A percentile compares a stretch with the other conserved stretches of the same genome.
Conservation (phyloP, 2,329 filamentous ascomycete species). For the Macrophomina tecta region DNA sequence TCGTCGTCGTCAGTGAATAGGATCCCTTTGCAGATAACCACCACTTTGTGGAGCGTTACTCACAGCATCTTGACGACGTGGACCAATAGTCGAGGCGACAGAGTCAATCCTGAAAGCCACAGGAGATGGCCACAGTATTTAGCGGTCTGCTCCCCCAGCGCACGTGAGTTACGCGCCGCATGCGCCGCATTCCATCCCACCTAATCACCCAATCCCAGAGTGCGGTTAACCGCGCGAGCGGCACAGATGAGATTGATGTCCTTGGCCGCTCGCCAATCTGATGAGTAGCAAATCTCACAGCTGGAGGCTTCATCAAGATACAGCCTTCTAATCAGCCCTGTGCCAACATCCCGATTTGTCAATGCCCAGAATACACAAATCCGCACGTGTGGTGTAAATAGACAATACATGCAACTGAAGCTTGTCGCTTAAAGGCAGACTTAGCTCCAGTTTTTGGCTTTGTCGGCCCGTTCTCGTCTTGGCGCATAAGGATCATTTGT, state of each 20-base stretch:
- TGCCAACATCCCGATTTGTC: neutral
- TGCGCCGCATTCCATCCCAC: neutral
- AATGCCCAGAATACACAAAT: neutral
- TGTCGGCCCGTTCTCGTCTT: neutral
- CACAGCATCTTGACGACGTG: neutral
- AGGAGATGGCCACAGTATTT: neutral
- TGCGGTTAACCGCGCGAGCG: neutral
- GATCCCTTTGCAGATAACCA: neutral
- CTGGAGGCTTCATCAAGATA: neutral
- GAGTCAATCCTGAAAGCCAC: neutral
- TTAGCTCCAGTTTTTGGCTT: neutral
- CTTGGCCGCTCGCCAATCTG: neutral
- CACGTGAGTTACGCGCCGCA: slow-evolving; percentile 4
- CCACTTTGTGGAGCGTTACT: neutral
- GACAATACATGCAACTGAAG: neutral
- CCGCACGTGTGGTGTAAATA: slow-evolving; percentile 1
- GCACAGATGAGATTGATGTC: neutral
- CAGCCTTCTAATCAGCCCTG: neutral
- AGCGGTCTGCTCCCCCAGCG: neutral
- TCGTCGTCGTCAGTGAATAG: neutral
- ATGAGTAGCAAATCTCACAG: neutral
- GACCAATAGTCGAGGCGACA: neutral
- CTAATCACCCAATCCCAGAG: neutral
- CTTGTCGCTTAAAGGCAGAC: too few relatives aligned
- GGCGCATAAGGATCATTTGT: slow-evolving; percentile 14